Evolutionary conservation across 257 asterid genomes (phyloP), one percentile per base, ranked within the genome.

Genomic region (Gynochthodes officinalis): DNA sequence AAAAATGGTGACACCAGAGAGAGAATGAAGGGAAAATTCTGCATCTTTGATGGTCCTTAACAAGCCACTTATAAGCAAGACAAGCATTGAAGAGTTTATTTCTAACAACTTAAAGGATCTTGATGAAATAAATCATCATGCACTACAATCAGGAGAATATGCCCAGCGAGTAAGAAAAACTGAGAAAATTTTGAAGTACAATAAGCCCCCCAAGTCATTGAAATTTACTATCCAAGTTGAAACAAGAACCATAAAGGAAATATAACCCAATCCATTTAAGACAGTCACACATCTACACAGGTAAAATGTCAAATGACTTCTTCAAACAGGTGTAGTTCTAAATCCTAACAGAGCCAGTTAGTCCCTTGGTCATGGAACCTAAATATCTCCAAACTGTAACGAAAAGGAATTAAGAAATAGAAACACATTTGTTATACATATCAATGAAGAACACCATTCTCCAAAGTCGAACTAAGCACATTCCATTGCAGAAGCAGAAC

Each of bases 221-320:
- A 69, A 33, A 37, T 69, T 69, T 64, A 37, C 30, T 25, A 44
- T 39, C 40, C 58, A 13, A 53, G 28, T 25, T 67, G 46, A 53
- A 35, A 69, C 28, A 37, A 53, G 60, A 69, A 69, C 39, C 18
- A 52, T 37, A 28, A 40, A 53, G 40, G 27, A 53, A 12, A 53
- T 25, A 53, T 52, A 44, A 23, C 73, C 46, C 73, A 64, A 2
- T 42, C 15, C 2, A 39, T 1, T n/a, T 5, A 64, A 40, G 49
- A 46, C 12, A 30, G 35, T 3, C n/a, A 23, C 18, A 19, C 52
- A 39, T 11, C 50, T 64, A 8, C 27, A 21, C 27, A 4, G 4
- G n/a, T 64, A 53, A 64, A 42, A 10, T 0, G 23, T 21, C n/a
- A 60, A 60, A 42, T 23, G 14, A 42, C n/a, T 64, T 40, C 73